Evolutionary conservation across 352 stramenopile species (phyloP).

Genomic region (Globisporangium cystogenes): DNA sequence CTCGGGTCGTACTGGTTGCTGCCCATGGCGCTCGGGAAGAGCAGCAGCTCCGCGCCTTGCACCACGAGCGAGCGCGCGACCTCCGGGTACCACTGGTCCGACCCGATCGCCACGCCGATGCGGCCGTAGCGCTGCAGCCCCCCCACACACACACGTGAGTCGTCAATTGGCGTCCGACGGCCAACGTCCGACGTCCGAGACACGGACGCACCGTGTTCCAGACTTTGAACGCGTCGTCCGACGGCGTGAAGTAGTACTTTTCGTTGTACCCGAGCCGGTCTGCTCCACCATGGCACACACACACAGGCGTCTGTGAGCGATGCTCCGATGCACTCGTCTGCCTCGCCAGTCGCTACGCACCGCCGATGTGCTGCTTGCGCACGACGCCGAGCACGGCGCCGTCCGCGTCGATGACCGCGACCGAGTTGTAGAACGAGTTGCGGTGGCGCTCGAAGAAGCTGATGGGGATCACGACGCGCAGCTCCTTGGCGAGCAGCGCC

Average conservation of each 20-base stretch:
- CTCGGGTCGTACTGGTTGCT: constrained; percentile 86
- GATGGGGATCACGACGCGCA: constrained; percentile 89
- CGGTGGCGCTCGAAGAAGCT: constrained; percentile 90
- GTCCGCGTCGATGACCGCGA: constrained; percentile 89
- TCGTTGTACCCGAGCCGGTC: constrained; percentile 89
- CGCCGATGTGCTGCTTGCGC: constrained; percentile 90
- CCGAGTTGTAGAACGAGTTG: constrained; percentile 93
- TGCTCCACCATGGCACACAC: constrained; percentile 10
- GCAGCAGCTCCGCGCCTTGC: constrained; percentile 83
- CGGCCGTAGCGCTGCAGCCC: constrained; percentile 65
- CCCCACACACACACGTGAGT: background rate
- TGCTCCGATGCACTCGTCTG: too few species aligned
- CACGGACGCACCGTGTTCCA: constrained; percentile 75
- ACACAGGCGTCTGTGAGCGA: background rate
- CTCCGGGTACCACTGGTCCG: constrained; percentile 92
- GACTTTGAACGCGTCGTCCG: constrained; percentile 86
- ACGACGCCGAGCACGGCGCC: constrained; percentile 77
- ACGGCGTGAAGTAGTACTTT: constrained; percentile 92
- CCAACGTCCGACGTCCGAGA: too few species aligned
- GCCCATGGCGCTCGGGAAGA: constrained; percentile 79
- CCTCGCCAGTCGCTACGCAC: constrained; percentile 15
- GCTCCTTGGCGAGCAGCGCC: constrained; percentile 85
- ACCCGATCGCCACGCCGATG: constrained; percentile 88
- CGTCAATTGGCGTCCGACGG: too few species aligned
- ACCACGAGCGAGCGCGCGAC: constrained; percentile 83